Evolutionary conservation across 768 basidiomycete species (phyloP).

Genomic region (Hericium alpestre): DNA sequence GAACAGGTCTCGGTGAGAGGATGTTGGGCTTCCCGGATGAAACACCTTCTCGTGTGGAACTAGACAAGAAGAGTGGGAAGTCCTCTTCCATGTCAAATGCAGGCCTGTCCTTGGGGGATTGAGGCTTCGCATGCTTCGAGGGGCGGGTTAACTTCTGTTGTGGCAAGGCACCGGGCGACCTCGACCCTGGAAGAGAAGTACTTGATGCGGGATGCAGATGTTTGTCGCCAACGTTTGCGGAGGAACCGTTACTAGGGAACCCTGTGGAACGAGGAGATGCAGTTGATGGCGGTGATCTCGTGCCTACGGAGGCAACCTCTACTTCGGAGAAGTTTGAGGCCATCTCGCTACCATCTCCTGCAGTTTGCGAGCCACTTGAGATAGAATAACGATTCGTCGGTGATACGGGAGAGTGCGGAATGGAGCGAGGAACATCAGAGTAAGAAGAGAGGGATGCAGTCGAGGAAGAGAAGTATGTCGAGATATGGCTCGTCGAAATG

Average conservation of each 20-base stretch:
- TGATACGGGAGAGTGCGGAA: constrained; percentile 1
- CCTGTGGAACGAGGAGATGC: not conserved
- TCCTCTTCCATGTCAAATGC: constrained; percentile 10
- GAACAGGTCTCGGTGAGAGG: constrained; percentile 6
- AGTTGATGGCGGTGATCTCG: constrained; percentile 1
- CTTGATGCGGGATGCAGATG: not conserved
- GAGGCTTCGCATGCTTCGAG: not conserved
- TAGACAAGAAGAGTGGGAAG: constrained; percentile 13
- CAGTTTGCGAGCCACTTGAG: not conserved
- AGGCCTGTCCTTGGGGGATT: not conserved
- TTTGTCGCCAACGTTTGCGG: not conserved
- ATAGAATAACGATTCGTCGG: not conserved
- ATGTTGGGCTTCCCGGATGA: constrained; percentile 7
- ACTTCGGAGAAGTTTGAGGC: not conserved
- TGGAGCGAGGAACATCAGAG: constrained; percentile 10
- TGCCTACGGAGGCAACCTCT: not conserved
- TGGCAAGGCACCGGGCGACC: not conserved
- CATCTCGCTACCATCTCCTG: not conserved
- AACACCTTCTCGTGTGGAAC: constrained; percentile 7
- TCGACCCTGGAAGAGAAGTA: not conserved
- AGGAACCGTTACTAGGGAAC: not conserved
- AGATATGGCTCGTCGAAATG: constrained; percentile 29
- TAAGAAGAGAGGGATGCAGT: constrained; percentile 18
- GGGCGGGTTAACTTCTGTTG: not conserved
- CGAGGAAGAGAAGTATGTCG: constrained; percentile 46